These are phyloP conservation scores for Bonia amplexicaulis DNA, from an alignment of 176 grass and related monocot genomes.

Conservation along the genomic window DNA sequence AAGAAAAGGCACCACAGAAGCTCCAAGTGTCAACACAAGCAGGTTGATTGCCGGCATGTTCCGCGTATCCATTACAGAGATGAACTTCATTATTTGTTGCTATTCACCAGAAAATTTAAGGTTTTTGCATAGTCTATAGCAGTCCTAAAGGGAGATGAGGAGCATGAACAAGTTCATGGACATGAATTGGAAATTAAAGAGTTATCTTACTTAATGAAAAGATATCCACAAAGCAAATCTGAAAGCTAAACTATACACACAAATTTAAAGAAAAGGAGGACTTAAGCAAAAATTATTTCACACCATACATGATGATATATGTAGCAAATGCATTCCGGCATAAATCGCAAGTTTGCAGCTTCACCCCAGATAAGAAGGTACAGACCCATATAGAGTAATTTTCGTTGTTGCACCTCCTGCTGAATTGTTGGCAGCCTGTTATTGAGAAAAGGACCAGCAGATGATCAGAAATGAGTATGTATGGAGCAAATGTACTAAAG, in stretches of 20 bases:
- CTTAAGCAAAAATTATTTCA: slow-evolving; percentile 1
- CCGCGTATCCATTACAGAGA: background rate
- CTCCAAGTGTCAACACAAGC: background rate
- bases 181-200: background rate
- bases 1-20: background rate
- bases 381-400: slow-evolving; percentile 89
- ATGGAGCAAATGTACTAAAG: background rate
- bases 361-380: slow-evolving; percentile 99
- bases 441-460: slow-evolving; percentile 15
- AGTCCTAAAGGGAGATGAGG: background rate
- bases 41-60: background rate
- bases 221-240: background rate
- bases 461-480: slow-evolving; percentile 6
- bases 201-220: background rate
- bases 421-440: slow-evolving; percentile 90
- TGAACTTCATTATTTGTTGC: slow-evolving; percentile 4
- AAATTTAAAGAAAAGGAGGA: slow-evolving; percentile 3
- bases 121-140: background rate
- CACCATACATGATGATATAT: slow-evolving; percentile 95
- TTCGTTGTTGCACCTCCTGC: slow-evolving; percentile 90
- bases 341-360: slow-evolving; percentile 95
- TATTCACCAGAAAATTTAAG: background rate
- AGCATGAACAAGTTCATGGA: background rate
- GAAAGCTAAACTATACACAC: background rate
- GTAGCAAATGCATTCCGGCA: slow-evolving; percentile 98